A percentile compares a stretch with the other conserved stretches of the same genome.
Evolutionary conservation across 2,329 filamentous ascomycete species (phyloP).

Genomic region (Colletotrichum filicis): DNA sequence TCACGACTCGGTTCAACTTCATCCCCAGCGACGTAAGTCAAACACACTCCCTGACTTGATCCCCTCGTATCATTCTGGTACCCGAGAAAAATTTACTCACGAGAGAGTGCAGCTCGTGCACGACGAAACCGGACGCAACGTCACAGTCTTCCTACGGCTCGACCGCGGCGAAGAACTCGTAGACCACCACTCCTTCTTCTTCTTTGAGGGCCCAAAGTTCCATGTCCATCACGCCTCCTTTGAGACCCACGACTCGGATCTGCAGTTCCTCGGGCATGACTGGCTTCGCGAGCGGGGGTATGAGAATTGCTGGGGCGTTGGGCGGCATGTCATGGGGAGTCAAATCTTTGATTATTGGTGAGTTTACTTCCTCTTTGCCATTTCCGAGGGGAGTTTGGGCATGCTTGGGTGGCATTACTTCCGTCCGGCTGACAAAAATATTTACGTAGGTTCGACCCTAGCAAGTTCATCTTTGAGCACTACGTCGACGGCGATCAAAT

Average conservation of each 20-base stretch:
- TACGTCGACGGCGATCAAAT: slow-evolving; percentile 79
- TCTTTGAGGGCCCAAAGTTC: slow-evolving; percentile 55
- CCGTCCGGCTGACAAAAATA: not conserved
- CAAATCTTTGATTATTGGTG: slow-evolving; percentile 68
- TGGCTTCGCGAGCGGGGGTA: slow-evolving; percentile 73
- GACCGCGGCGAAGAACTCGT: slow-evolving; percentile 55
- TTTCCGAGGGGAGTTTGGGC: not conserved
- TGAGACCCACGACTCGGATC: slow-evolving; percentile 78
- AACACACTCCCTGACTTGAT: not conserved
- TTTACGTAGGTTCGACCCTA: slow-evolving; percentile 65
- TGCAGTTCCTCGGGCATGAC: slow-evolving; percentile 76
- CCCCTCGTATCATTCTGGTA: no score
- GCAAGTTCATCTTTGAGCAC: slow-evolving; percentile 73
- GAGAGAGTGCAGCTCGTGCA: slow-evolving; percentile 32
- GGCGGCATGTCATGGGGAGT: slow-evolving; percentile 74
- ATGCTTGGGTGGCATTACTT: no score
- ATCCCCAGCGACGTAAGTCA: slow-evolving; percentile 57
- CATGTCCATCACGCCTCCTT: slow-evolving; percentile 77
- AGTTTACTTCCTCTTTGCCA: not conserved
- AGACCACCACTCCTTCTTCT: slow-evolving; percentile 64
- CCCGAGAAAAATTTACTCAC: not conserved
- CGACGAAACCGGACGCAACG: slow-evolving; percentile 45
- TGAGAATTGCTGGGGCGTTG: slow-evolving; percentile 76
- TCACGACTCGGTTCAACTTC: slow-evolving; percentile 61
- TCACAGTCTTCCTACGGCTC: slow-evolving; percentile 58